A percentile compares a stretch with the other conserved stretches of the same genome.
These are phyloP conservation scores for Penicillium sp. DNA, from an alignment of 2,329 filamentous ascomycete species.

Conservation along the genomic window DNA sequence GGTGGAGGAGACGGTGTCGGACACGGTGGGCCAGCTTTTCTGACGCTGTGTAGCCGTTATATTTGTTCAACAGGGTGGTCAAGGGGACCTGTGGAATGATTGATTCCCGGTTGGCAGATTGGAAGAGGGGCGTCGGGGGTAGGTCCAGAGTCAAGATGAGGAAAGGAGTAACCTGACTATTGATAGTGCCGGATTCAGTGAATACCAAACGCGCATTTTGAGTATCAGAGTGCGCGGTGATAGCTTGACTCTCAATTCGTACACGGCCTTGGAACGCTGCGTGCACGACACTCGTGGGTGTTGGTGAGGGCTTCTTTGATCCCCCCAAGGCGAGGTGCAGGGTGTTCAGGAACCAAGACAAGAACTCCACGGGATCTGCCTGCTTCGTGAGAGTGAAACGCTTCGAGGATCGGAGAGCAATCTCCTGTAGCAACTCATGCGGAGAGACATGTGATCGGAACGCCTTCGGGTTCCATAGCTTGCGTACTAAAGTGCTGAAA, in stretches of 20 bases:
- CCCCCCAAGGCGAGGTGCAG: constrained; percentile 88
- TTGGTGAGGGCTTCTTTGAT: constrained; percentile 74
- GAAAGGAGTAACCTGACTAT: constrained; percentile 73
- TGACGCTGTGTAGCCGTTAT: constrained; percentile 81
- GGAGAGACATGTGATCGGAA: constrained; percentile 97
- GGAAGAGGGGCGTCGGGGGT: constrained; percentile 87
- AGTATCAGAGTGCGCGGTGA: constrained; percentile 82
- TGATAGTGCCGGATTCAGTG: constrained; percentile 80
- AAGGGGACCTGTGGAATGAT: constrained; percentile 81
- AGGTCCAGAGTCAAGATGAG: constrained; percentile 91
- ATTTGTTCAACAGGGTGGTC: constrained; percentile 79
- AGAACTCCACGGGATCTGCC: constrained; percentile 92
- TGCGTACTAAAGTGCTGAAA: constrained; percentile 84
- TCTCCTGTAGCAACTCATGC: constrained; percentile 93
- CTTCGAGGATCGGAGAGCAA: constrained; percentile 84
- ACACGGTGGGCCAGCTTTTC: constrained; percentile 85
- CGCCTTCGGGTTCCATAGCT: constrained; percentile 95
- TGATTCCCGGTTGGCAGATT: constrained; percentile 89
- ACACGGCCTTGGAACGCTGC: constrained; percentile 89
- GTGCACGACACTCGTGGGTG: constrained; percentile 70
- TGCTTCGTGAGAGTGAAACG: constrained; percentile 86
- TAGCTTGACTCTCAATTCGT: constrained; percentile 88
- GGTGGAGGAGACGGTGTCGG: constrained; percentile 83
- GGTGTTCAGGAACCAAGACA: constrained; percentile 97
- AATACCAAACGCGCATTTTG: constrained; percentile 82